phyloP scores from a whole-genome alignment of 495 filamentous ascomycete genomes.

The Xylaria sp. region DNA sequence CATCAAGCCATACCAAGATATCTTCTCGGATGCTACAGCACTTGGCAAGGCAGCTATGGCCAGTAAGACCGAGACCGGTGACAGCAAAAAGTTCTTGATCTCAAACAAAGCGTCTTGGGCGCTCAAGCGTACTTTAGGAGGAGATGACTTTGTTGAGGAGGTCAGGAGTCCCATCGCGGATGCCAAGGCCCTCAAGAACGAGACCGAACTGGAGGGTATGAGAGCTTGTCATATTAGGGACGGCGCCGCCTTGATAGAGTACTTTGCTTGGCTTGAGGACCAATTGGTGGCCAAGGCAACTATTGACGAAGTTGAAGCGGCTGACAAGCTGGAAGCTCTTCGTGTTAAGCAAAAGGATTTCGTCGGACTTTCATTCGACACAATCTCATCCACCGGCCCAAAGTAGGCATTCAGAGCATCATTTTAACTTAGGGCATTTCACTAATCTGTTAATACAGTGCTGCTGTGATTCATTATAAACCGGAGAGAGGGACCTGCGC shows the following conservation, averaged over 20 bases:
- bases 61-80: constrained; percentile 42
- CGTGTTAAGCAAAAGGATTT: constrained; percentile 83
- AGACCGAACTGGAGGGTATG: constrained; percentile 91
- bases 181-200: constrained; percentile 97
- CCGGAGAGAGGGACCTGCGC: constrained; percentile 85
- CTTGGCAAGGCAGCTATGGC: constrained; percentile 56
- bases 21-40: constrained; percentile 77
- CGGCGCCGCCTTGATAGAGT: constrained; percentile 89
- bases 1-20: constrained; percentile 82
- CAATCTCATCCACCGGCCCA: constrained; percentile 92
- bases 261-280: constrained; percentile 96
- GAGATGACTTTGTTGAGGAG: constrained; percentile 87
- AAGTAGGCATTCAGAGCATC: constrained; percentile 59
- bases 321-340: constrained; percentile 86
- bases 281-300: constrained; percentile 73
- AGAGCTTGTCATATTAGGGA: constrained; percentile 92
- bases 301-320: constrained; percentile 88
- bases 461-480: constrained; percentile 97
- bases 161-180: constrained; percentile 87
- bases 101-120: constrained; percentile 96
- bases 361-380: constrained; percentile 91
- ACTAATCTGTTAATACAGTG: constrained; percentile 44
- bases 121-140: constrained; percentile 83
- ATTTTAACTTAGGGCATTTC: not conserved
- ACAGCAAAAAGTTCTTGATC: constrained; percentile 76